These are phyloP conservation scores for Globisporangium uncinulatum DNA, from an alignment of 352 stramenopile genomes.

Conservation along the genomic window DNA sequence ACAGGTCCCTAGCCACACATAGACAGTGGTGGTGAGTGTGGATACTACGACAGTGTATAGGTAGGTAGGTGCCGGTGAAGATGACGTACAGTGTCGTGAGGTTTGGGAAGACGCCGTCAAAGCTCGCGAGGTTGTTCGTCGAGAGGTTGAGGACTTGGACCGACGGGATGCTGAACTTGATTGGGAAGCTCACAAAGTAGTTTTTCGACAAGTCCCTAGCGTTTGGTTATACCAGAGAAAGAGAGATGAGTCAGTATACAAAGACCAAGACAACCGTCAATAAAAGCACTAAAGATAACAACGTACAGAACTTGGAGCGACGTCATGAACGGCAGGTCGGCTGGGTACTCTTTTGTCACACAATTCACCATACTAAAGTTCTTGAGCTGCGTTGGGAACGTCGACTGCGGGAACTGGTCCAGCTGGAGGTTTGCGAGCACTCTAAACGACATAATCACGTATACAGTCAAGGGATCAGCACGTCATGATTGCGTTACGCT, in stretches of 20 bases:
- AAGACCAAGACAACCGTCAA: background rate
- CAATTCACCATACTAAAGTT: conserved; percentile 64
- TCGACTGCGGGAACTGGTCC: conserved; percentile 31
- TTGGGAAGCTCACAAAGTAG: conserved; percentile 36
- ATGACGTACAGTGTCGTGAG: too few relatives aligned
- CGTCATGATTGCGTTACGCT: background rate
- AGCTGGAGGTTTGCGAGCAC: conserved; percentile 52
- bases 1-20: background rate
- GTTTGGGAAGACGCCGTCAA: too few relatives aligned
- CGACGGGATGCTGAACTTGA: conserved; percentile 39
- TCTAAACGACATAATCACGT: conserved; percentile 14
- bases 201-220: conserved; percentile 49
- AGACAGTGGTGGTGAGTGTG: too few relatives aligned
- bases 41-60: too few relatives aligned
- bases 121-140: conserved; percentile 7
- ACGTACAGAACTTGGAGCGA: conserved; percentile 49
- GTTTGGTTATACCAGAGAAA: conserved; percentile 2
- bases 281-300: background rate
- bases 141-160: conserved; percentile 35
- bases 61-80: background rate
- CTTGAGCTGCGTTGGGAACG: conserved; percentile 38
- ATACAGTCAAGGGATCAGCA: background rate
- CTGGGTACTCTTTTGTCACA: conserved; percentile 40
- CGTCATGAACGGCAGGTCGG: conserved; percentile 44
- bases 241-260: background rate